A percentile compares a stretch with the other conserved stretches of the same genome.
Conservation (phyloP, 352 stramenopile species). For the Pythium guiyangense region DNA sequence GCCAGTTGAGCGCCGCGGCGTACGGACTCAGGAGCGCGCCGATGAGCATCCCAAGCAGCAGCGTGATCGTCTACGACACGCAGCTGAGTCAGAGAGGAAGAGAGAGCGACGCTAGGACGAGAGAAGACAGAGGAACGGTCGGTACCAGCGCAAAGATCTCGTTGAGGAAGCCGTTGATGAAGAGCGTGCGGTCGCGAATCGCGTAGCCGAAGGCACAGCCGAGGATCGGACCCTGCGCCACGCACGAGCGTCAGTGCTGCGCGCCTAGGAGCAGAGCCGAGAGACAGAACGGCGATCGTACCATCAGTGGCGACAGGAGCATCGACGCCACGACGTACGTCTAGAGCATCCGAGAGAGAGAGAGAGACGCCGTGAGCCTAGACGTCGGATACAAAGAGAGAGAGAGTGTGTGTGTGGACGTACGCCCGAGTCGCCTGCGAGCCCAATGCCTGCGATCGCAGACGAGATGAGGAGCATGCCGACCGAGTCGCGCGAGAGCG, state of each 20-base stretch:
- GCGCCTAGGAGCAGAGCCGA: background rate
- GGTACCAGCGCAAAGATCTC: slow-evolving; percentile 72
- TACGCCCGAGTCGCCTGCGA: slow-evolving; percentile 73
- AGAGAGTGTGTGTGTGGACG: no score
- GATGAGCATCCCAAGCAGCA: slow-evolving; percentile 79
- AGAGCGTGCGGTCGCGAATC: slow-evolving; percentile 73
- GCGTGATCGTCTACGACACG: slow-evolving; percentile 50
- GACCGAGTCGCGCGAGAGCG: slow-evolving; percentile 75
- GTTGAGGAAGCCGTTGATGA: slow-evolving; percentile 82
- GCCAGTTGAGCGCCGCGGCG: slow-evolving; percentile 71
- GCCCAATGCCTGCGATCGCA: slow-evolving; percentile 72
- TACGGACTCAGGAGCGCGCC: slow-evolving; percentile 77
- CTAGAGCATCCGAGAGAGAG: slow-evolving; percentile 15
- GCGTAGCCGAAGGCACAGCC: slow-evolving; percentile 80
- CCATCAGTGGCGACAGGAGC: slow-evolving; percentile 85
- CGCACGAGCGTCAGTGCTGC: background rate
- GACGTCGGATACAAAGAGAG: no score
- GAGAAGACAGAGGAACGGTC: no score
- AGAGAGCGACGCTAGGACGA: no score
- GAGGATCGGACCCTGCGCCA: slow-evolving; percentile 63
- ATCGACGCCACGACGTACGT: slow-evolving; percentile 86
- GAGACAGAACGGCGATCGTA: slow-evolving; percentile 12
- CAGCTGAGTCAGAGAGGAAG: background rate
- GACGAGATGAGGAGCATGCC: slow-evolving; percentile 86
- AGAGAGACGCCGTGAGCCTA: background rate